A percentile compares a stretch with the other conserved stretches of the same genome.
Conservation (phyloP, 306 rosid species). For the Inga oerstediana region DNA sequence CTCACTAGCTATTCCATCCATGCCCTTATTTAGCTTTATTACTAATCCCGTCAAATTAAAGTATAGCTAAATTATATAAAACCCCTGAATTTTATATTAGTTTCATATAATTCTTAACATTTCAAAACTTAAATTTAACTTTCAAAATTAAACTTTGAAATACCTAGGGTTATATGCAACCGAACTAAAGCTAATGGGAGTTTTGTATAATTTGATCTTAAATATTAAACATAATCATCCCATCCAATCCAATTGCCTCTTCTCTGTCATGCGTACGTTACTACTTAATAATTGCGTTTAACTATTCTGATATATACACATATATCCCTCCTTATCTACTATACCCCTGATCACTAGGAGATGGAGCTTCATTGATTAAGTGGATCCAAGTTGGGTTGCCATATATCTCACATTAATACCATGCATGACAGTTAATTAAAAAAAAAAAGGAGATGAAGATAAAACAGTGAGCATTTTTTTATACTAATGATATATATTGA, state of each 20-base stretch:
- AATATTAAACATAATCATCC: too few relatives aligned
- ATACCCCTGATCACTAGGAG: not conserved
- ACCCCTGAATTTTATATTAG: too few relatives aligned
- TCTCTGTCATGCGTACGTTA: too few relatives aligned
- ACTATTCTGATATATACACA: not conserved
- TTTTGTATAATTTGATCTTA: too few relatives aligned
- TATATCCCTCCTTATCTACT: not conserved
- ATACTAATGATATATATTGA: not conserved
- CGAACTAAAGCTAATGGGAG: rapidly evolving
- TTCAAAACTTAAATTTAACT: too few relatives aligned
- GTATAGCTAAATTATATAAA: too few relatives aligned
- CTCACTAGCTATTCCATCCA: not conserved
- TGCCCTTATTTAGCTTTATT: not conserved
- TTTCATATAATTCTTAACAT: too few relatives aligned
- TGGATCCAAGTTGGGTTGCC: not conserved
- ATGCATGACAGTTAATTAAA: not conserved
- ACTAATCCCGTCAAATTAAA: not conserved
- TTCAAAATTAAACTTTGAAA: too few relatives aligned
- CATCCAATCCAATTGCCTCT: too few relatives aligned
- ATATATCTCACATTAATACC: not conserved
- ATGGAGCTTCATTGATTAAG: not conserved
- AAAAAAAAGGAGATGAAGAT: not conserved
- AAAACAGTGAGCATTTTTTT: not conserved
- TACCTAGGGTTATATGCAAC: too few relatives aligned
- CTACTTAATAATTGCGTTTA: not conserved